phyloP scores from a whole-genome alignment of 805 yeast genomes.

The Kazachstania psychrophila region DNA sequence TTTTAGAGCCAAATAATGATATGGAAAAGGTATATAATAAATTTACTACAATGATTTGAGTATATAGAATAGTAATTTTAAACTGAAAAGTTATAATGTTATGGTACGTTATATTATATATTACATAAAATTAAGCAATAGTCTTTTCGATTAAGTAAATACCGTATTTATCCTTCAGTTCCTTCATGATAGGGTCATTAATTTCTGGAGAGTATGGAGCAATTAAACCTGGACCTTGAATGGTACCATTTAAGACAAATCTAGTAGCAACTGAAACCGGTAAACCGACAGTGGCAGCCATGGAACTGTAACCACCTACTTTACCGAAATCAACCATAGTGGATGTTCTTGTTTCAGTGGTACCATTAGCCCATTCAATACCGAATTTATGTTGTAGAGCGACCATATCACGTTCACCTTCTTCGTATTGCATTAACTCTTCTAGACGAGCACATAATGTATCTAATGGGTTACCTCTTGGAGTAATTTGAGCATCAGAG shows the following conservation, averaged over 20 bases:
- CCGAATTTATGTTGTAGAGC: conserved; percentile 96
- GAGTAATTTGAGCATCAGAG: conserved; percentile 63
- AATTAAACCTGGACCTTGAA: conserved; percentile 69
- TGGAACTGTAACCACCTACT: conserved; percentile 84
- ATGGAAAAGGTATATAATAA: no score
- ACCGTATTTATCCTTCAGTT: conserved; percentile 81
- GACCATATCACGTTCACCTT: conserved; percentile 92
- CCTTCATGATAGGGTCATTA: conserved; percentile 84
- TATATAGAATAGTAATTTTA: no score
- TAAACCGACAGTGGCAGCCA: conserved; percentile 97
- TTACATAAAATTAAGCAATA: conserved; percentile 25
- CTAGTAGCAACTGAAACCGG: conserved; percentile 95
- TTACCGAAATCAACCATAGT: conserved; percentile 91
- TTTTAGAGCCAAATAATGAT: no score
- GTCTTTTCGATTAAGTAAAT: conserved; percentile 87
- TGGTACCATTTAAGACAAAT: conserved; percentile 75
- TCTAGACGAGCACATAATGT: conserved; percentile 95
- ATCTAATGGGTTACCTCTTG: conserved; percentile 92
- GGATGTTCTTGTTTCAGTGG: conserved; percentile 84
- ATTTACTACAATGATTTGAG: no score
- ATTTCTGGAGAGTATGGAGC: conserved; percentile 91
- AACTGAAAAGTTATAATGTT: no score
- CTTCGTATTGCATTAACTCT: conserved; percentile 90
- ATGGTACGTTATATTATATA: neutral
- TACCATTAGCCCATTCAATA: conserved; percentile 91